Conservation (phyloP, 2,329 filamentous ascomycete species). For the Microdochium nivale region DNA sequence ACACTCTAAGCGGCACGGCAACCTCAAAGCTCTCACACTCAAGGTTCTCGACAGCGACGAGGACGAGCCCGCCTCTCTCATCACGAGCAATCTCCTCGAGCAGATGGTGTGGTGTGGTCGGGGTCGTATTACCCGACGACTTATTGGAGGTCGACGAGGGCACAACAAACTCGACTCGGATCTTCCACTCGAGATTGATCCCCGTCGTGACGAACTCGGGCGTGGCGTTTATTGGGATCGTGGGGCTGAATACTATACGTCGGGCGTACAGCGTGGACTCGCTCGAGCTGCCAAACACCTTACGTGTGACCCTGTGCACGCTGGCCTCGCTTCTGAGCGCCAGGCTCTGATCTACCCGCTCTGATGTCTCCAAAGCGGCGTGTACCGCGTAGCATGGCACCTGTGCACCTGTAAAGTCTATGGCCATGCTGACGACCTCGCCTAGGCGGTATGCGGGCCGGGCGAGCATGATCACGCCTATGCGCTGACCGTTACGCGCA, state of each 20-base stretch:
- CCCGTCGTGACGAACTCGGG: conserved; percentile 90
- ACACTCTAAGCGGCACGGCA: conserved; percentile 74
- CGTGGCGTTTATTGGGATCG: conserved; percentile 75
- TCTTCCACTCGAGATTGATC: conserved; percentile 78
- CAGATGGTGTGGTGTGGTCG: conserved; percentile 37
- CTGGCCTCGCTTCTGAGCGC: conserved; percentile 80
- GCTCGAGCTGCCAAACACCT: conserved; percentile 67
- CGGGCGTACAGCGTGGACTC: conserved; percentile 78
- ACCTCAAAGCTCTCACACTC: conserved; percentile 88
- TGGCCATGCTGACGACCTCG: conserved; percentile 72
- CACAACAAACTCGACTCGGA: conserved; percentile 89
- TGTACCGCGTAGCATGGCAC: conserved; percentile 82
- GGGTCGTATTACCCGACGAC: conserved; percentile 5
- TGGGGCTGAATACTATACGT: conserved; percentile 70
- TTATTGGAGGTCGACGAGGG: conserved; percentile 36
- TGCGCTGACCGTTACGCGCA: conserved; percentile 80
- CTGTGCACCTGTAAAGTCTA: conserved; percentile 73
- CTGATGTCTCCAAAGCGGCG: conserved; percentile 75
- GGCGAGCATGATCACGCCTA: conserved; percentile 82
- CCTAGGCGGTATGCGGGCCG: conserved; percentile 84
- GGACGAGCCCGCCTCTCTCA: conserved; percentile 63
- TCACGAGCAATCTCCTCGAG: conserved; percentile 73
- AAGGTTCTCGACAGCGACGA: conserved; percentile 70
- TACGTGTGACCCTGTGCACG: conserved; percentile 78
- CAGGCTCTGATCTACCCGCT: conserved; percentile 71